Percentiles rank a stretch among this genome's conserved stretches.
These are phyloP conservation scores for Cryphonectria carpinicola DNA, from an alignment of 2,329 filamentous ascomycete genomes.

Conservation along the genomic window DNA sequence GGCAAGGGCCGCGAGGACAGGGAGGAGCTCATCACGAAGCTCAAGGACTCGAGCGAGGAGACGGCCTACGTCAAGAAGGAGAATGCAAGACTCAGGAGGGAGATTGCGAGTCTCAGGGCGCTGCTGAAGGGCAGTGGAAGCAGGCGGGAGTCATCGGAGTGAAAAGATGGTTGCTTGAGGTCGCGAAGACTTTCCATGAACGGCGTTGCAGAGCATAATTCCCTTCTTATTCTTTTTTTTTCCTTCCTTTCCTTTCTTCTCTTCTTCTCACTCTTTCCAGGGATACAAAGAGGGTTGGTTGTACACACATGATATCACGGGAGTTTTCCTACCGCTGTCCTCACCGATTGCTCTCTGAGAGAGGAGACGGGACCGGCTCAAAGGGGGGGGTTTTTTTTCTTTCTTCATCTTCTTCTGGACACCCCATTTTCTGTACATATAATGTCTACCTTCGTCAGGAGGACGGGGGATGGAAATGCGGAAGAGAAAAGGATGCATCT, in stretches of 20 bases:
- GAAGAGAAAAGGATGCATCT: not conserved
- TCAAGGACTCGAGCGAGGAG: constrained; percentile 79
- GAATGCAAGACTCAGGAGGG: constrained; percentile 79
- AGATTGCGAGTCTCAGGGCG: constrained; percentile 72
- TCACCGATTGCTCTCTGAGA: not conserved
- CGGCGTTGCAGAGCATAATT: not conserved
- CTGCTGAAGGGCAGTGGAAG: constrained; percentile 48
- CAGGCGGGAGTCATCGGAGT: constrained; percentile 16
- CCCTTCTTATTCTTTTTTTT: not conserved
- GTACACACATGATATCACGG: constrained; percentile 4
- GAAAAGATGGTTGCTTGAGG: not conserved
- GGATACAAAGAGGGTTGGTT: not conserved
- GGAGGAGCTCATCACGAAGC: constrained; percentile 72
- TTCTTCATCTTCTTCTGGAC: not conserved
- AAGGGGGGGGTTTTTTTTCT: not conserved
- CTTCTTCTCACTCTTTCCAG: not conserved
- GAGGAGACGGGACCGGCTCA: not conserved
- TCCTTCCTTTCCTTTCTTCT: not conserved
- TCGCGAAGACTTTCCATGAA: not conserved
- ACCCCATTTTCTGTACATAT: constrained; percentile 12
- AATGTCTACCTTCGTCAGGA: not conserved
- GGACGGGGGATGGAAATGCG: not conserved
- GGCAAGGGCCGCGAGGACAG: constrained; percentile 76
- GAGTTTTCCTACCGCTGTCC: not conserved
- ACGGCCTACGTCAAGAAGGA: constrained; percentile 79